Conservation (phyloP, 306 rosid species). For the Quercus wislizeni region DNA sequence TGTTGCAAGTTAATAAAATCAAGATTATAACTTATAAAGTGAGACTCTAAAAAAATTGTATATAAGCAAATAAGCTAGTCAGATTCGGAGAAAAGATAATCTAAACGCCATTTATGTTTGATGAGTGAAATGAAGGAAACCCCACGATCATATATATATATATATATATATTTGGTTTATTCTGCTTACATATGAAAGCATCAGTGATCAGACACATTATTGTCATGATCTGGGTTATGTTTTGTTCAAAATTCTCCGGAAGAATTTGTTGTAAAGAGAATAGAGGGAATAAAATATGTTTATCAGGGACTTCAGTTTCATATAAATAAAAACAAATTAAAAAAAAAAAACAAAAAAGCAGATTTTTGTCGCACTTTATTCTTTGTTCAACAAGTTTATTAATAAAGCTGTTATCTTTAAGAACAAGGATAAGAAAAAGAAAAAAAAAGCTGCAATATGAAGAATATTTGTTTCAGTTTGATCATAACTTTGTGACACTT, state of each 20-base stretch:
- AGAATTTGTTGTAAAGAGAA: not conserved
- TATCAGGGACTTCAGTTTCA: constrained; percentile 11
- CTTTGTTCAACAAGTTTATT: constrained; percentile 1
- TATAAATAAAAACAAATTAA: constrained; percentile 2
- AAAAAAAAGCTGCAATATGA: not conserved
- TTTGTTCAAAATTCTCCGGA: not conserved
- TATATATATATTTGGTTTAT: not conserved
- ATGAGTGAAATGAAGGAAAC: constrained; percentile 3
- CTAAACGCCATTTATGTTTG: constrained; percentile 22
- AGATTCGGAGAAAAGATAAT: not conserved
- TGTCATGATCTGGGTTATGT: not conserved
- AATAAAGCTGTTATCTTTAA: constrained; percentile 4
- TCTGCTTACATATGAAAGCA: not conserved
- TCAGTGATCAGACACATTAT: not conserved
- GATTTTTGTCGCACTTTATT: constrained; percentile 7
- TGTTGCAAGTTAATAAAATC: no score
- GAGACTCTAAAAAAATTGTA: no score
- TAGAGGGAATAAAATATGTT: not conserved
- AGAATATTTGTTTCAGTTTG: not conserved
- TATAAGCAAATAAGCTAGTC: no score
- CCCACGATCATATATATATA: not conserved
- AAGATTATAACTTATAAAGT: no score
- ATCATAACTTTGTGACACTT: not conserved
- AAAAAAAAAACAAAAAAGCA: constrained; percentile 5
- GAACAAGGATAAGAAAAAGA: not conserved